Conservation (phyloP, 495 filamentous ascomycete species). For the Lophiotrema nucula region DNA sequence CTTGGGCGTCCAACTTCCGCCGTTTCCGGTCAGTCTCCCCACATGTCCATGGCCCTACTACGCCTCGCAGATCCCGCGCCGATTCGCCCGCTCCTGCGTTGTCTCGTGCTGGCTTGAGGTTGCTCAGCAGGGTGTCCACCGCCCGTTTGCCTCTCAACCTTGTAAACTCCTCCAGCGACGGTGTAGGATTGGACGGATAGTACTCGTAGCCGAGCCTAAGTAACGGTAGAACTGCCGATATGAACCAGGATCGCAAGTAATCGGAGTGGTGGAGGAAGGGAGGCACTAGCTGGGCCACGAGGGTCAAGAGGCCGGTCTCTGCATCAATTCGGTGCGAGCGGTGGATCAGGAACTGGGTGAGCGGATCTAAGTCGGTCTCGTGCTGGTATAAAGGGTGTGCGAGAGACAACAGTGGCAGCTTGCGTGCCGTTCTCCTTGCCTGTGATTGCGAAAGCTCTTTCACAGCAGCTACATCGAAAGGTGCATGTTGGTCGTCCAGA, state of each 20-base stretch:
- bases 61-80: slow-evolving; percentile 65
- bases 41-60: slow-evolving; percentile 82
- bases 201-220: slow-evolving; percentile 82
- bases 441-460: slow-evolving; percentile 61
- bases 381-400: slow-evolving; percentile 33
- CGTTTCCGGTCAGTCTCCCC: slow-evolving; percentile 64
- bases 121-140: slow-evolving; percentile 66
- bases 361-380: slow-evolving; percentile 52
- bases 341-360: slow-evolving; percentile 72
- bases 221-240: slow-evolving; percentile 75
- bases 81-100: slow-evolving; percentile 37
- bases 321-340: slow-evolving; percentile 73
- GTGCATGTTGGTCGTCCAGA: slow-evolving; percentile 38
- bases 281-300: slow-evolving; percentile 67
- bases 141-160: slow-evolving; percentile 61
- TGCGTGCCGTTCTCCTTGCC: slow-evolving; percentile 67
- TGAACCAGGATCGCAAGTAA: slow-evolving; percentile 68
- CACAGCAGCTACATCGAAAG: slow-evolving; percentile 60
- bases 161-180: slow-evolving; percentile 60
- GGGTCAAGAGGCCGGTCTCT: slow-evolving; percentile 71
- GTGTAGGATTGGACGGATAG: slow-evolving; percentile 61
- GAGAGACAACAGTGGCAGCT: slow-evolving; percentile 66
- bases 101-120: slow-evolving; percentile 45
- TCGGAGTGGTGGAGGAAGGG: slow-evolving; percentile 72
- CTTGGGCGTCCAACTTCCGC: slow-evolving; percentile 47